Conservation (phyloP, 495 filamentous ascomycete genomes). For the Pseudomonodictys pantanalensis region DNA sequence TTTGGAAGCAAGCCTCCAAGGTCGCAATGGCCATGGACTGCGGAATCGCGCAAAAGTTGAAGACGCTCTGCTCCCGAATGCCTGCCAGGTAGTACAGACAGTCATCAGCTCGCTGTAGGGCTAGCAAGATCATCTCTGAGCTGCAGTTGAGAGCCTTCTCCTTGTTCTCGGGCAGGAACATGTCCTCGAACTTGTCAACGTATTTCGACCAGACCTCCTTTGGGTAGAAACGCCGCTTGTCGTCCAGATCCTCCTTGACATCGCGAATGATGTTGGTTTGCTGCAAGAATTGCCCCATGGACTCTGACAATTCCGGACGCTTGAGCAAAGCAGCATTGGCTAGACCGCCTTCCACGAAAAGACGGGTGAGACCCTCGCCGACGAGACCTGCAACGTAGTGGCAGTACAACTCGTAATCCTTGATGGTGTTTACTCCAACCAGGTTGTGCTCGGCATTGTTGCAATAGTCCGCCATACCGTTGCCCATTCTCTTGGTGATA, state of each 20-base stretch:
- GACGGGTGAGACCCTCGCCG: conserved; percentile 83
- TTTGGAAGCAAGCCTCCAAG: conserved; percentile 85
- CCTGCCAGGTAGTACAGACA: conserved; percentile 97
- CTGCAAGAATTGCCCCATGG: conserved; percentile 95
- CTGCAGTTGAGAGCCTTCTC: conserved; percentile 81
- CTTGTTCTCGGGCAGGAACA: conserved; percentile 77
- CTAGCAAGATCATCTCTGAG: conserved; percentile 91
- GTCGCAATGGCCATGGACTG: conserved; percentile 98
- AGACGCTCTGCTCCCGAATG: conserved; percentile 94
- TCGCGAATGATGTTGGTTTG: conserved; percentile 99
- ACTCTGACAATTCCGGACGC: conserved; percentile 77
- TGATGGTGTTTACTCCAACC: conserved; percentile 75
- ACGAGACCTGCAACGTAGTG: conserved; percentile 97
- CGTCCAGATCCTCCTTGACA: conserved; percentile 81
- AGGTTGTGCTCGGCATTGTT: conserved; percentile 73
- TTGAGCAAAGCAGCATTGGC: conserved; percentile 81
- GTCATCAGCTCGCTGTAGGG: conserved; percentile 82
- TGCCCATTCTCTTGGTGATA: conserved; percentile 91
- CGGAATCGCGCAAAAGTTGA: conserved; percentile 99
- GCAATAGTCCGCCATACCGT: conserved; percentile 96
- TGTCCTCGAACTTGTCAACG: conserved; percentile 81
- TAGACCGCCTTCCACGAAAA: conserved; percentile 85
- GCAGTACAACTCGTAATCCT: conserved; percentile 94
- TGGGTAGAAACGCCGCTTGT: conserved; percentile 88
- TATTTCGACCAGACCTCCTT: conserved; percentile 95